Base-by-base conservation (phyloP, 140 eudicot genomes). In the Anethum foeniculum region DNA sequence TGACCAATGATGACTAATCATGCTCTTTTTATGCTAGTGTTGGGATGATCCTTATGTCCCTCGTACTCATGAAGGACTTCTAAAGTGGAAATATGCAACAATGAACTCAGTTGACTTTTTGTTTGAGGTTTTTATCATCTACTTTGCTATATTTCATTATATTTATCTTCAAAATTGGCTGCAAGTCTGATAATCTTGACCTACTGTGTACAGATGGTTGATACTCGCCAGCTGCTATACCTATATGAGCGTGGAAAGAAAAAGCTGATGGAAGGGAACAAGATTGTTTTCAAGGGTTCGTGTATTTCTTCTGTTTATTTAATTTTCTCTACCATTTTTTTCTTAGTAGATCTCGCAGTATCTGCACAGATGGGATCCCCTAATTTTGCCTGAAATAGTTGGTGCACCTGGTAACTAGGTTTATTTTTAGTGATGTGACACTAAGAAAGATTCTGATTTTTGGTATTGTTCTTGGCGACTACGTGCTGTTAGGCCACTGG, bases 41-140 rank as follows among this genome's bases (percentile, higher is more conserved):
- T 95, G 99, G 99, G 99, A 93, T 84, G 99, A 95, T 82, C 97
- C 99, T 79, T 95, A 95, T 81, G 99, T 95, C 81, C 96, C 99
- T 3, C 94, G 97, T 23, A 95, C 99, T 10, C 99, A 95, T 71
- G 97, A 95, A 83, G 99, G 99, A 65, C 99, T 95, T 80, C 83
- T 95, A 83, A 95, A 95, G 88, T 95, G 99, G 99, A 95, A 95
- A 85, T 95, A 95, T 82, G 88, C 99, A 30, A 85, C 91, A 48
- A 88, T 95, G 99, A 95, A 95, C 82, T 95, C 99, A 0, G 99
- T 95, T 81, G 99, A 95, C 84, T 95, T 92, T 83, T 89, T 95
- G 71, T 95, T 90, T 81, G 97, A 95, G 99, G 99, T 95, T 67
- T 81, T 68, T 74, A 71, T 58, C 43, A 48, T 64, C 36, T 60